These are phyloP conservation scores for Colletotrichum musae DNA, from an alignment of 2,329 filamentous ascomycete species.

Conservation along the genomic window DNA sequence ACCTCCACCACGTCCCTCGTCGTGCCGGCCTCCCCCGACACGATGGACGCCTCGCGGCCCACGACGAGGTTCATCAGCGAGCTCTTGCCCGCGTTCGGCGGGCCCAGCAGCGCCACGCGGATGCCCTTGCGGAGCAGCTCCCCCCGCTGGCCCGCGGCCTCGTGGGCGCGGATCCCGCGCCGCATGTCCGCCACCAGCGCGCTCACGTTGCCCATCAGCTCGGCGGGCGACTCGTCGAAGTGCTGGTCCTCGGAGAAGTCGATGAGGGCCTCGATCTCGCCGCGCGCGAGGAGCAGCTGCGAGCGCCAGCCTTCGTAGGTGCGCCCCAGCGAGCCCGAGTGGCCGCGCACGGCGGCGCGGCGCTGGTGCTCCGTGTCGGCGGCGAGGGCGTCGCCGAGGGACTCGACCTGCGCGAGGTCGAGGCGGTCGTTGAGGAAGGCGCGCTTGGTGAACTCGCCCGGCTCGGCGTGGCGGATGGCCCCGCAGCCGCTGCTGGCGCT, in stretches of 20 bases:
- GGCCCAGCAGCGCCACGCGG: slow-evolving; percentile 86
- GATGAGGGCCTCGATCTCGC: slow-evolving; percentile 94
- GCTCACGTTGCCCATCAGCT: slow-evolving; percentile 80
- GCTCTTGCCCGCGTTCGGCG: slow-evolving; percentile 95
- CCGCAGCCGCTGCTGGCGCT: background rate
- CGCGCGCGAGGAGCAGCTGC: slow-evolving; percentile 83
- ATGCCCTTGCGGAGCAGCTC: slow-evolving; percentile 91
- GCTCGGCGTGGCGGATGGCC: slow-evolving; percentile 86
- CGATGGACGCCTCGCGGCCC: slow-evolving; percentile 93
- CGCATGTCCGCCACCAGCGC: slow-evolving; percentile 74
- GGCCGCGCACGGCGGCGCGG: slow-evolving; percentile 84
- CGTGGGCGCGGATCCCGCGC: slow-evolving; percentile 76
- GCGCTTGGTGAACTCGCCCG: slow-evolving; percentile 94
- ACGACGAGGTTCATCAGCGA: slow-evolving; percentile 92
- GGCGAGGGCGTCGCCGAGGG: slow-evolving; percentile 73
- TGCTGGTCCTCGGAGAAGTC: slow-evolving; percentile 98
- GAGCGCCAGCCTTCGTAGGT: slow-evolving; percentile 89
- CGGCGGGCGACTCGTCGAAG: slow-evolving; percentile 87
- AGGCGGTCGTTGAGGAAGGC: slow-evolving; percentile 91
- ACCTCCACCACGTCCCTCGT: slow-evolving; percentile 96
- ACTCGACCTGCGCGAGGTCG: slow-evolving; percentile 86
- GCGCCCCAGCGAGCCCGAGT: slow-evolving; percentile 76
- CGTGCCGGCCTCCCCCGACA: slow-evolving; percentile 92
- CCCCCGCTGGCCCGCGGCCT: slow-evolving; percentile 83
- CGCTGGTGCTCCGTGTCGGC: slow-evolving; percentile 94